A percentile compares a stretch with the other conserved stretches of the same genome.
phyloP scores from a whole-genome alignment of 768 basidiomycete species.

The Mycena kentingensis region DNA sequence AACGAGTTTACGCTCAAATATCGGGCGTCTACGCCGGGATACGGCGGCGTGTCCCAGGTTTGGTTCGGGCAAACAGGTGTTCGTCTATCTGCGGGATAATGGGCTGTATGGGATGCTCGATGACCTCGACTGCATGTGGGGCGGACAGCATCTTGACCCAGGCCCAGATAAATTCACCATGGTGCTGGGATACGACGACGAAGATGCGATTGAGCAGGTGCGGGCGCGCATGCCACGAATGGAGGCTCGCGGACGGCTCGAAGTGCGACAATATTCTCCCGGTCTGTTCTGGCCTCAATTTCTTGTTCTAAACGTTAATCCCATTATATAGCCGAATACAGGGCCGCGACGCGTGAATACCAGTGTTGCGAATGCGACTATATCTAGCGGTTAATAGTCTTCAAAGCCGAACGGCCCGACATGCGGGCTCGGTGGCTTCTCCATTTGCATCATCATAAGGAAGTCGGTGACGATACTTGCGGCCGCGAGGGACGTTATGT shows the following conservation, averaged over 20 bases:
- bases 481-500: conserved; percentile 43
- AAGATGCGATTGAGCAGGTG: neutral
- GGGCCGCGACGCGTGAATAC: neutral
- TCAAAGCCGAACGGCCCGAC: conserved; percentile 6
- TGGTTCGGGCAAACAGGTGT: neutral
- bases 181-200: neutral
- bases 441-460: conserved; percentile 39
- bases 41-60: neutral
- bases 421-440: conserved; percentile 25
- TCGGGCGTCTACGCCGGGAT: neutral
- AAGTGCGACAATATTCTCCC: neutral
- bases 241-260: neutral
- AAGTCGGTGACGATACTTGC: conserved; percentile 50
- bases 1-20: neutral
- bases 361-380: neutral
- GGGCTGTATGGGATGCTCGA: neutral
- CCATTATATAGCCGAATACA: neutral
- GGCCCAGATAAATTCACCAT: neutral
- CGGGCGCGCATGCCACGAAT: neutral
- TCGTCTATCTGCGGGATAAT: neutral
- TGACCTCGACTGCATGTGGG: neutral
- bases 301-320: neutral
- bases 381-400: neutral
- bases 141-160: neutral
- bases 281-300: neutral